Evolutionary conservation across 495 filamentous ascomycete genomes (phyloP).

Genomic region (Durotheca rogersii): DNA sequence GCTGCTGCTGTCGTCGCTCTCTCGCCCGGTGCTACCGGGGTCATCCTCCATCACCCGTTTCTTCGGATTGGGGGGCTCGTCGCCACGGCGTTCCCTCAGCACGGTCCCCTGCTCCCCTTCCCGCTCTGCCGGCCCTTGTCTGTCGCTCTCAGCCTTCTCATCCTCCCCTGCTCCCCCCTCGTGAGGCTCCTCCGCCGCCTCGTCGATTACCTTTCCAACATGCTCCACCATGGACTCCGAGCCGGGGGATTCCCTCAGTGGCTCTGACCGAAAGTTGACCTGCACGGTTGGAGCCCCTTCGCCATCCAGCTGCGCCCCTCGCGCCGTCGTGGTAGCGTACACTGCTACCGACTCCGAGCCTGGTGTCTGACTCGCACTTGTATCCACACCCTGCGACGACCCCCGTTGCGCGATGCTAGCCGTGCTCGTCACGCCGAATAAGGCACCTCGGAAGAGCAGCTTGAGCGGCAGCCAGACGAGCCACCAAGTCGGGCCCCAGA

Average conservation of each 20-base stretch:
- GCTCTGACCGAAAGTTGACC: slow-evolving; percentile 26
- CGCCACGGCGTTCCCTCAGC: slow-evolving; percentile 48
- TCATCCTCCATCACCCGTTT: slow-evolving; percentile 84
- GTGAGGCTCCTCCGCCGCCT: slow-evolving; percentile 27
- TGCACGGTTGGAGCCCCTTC: slow-evolving; percentile 48
- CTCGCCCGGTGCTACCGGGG: slow-evolving; percentile 10
- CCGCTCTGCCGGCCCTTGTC: slow-evolving; percentile 29
- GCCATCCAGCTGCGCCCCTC: slow-evolving; percentile 48
- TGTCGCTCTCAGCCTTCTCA: slow-evolving; percentile 10
- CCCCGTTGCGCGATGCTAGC: too few relatives aligned
- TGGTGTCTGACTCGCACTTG: too few relatives aligned
- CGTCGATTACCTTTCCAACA: slow-evolving; percentile 54
- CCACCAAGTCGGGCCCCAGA: slow-evolving; percentile 93
- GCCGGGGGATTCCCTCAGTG: slow-evolving; percentile 10
- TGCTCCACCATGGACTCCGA: slow-evolving; percentile 47
- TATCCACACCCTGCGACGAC: too few relatives aligned
- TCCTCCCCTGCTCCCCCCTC: slow-evolving; percentile 1
- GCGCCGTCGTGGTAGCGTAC: slow-evolving; percentile 19
- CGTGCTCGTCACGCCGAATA: slow-evolving; percentile 46
- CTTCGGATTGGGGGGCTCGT: slow-evolving; percentile 64
- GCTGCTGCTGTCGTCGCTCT: slow-evolving; percentile 47
- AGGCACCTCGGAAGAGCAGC: slow-evolving; percentile 50
- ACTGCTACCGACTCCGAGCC: slow-evolving; percentile 31
- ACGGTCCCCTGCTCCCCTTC: slow-evolving; percentile 47
- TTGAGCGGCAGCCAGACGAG: slow-evolving; percentile 77